phyloP scores from a whole-genome alignment of 2,329 filamentous ascomycete species.

The Pseudopyrenochaeta lycopersici region DNA sequence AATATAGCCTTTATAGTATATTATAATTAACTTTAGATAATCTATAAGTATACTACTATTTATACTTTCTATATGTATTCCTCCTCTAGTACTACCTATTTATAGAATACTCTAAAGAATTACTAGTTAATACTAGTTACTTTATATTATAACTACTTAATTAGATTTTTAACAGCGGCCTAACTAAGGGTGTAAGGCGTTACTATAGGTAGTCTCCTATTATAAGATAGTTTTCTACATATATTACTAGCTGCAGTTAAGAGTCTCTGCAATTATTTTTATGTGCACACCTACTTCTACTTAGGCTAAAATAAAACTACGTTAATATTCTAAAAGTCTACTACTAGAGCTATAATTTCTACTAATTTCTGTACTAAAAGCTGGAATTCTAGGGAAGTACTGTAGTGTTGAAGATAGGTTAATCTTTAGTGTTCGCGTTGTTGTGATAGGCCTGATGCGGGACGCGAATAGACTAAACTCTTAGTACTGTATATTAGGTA shows the following conservation, averaged over 20 bases:
- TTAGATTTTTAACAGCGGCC: too few species aligned
- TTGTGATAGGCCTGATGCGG: background rate
- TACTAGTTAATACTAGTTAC: too few species aligned
- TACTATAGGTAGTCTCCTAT: background rate
- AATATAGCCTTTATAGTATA: too few species aligned
- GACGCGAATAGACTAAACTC: background rate
- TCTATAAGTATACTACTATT: too few species aligned
- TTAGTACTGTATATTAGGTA: conserved; percentile 4
- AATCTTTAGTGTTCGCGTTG: background rate
- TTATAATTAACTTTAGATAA: too few species aligned
- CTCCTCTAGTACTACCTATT: too few species aligned
- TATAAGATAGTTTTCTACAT: conserved; percentile 2
- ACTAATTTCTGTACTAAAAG: conserved; percentile 3
- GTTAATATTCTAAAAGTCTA: background rate
- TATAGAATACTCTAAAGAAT: too few species aligned
- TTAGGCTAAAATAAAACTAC: background rate
- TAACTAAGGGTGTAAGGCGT: background rate
- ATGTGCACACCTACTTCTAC: conserved; percentile 1
- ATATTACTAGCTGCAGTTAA: background rate
- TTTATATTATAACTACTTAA: too few species aligned
- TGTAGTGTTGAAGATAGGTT: background rate
- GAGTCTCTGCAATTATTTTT: background rate
- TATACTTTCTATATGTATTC: too few species aligned
- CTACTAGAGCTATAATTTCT: background rate
- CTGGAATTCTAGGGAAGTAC: background rate